Evolutionary conservation across 2,329 filamentous ascomycete species (phyloP), one percentile per base, ranked within the genome.

Genomic region (Xenoacremonium recifei): DNA sequence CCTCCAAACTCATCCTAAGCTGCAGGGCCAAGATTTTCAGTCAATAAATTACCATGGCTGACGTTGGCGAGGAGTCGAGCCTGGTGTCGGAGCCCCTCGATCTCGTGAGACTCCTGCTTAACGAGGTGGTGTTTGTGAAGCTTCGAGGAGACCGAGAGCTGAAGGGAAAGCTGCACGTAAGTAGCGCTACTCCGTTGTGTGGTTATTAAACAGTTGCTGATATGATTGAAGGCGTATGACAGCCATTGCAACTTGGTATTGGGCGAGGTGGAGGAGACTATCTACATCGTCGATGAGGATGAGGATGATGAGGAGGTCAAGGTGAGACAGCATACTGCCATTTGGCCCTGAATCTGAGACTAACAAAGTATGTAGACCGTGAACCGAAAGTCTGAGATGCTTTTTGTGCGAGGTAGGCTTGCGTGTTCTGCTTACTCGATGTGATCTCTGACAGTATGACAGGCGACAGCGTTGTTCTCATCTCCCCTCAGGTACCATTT

Each of bases 81-180:
- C 79, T 87, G 43, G 87, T 90, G 43, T 84, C 91, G 39, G 92
- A 99, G 73, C 92, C 95, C 41, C 85, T 99, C 61, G 93, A 97
- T 68, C 83, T 99, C 31, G 93, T 99, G 55, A 89, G 91, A 56
- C 81, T 99, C 42, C 89, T 92, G 55, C 80, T 99, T 35, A 92
- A 97, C 67, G 93, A 99, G 69, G 82, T 93, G 34, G 93, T 99
- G 38, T 95, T 96, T 68, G 92, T 99, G 54, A 97, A 97, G 79
- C 78, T 99, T 52, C 82, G 93, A 62, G 93, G 93, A 57, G 93
- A 99, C 67, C 82, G 93, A 52, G 93, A 99, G 72, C 77, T 99
- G 53, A 93, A 96, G 71, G 93, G 93, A 51, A 84, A 92, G 61
- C 78, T 99, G 61, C 93, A 99, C 69, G 93, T 97, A 71, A 62